Conservation (phyloP, 495 filamentous ascomycete species). For the Daldinia decipiens region DNA sequence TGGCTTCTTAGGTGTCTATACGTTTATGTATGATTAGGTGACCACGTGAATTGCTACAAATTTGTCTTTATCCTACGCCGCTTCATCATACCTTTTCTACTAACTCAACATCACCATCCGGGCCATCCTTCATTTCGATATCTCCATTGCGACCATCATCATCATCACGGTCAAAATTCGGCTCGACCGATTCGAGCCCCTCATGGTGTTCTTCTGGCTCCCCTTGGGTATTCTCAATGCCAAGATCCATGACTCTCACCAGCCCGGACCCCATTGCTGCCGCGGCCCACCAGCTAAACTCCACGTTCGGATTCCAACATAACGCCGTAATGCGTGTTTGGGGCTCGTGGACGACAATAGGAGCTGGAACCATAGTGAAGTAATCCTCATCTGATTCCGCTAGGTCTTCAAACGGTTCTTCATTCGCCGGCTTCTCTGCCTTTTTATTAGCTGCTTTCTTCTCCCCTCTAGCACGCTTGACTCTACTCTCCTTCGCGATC, state of each 20-base stretch:
- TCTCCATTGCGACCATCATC: constrained; percentile 17
- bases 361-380: constrained; percentile 48
- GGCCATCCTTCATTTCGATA: constrained; percentile 23
- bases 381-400: constrained; percentile 37
- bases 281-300: constrained; percentile 63
- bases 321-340: constrained; percentile 57
- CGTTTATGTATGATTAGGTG: neutral
- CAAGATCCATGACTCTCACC: constrained; percentile 59
- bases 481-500: constrained; percentile 64
- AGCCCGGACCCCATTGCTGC: constrained; percentile 62
- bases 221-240: constrained; percentile 41
- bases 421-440: constrained; percentile 49
- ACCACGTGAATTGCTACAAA: neutral
- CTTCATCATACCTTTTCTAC: neutral
- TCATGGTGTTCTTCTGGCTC: constrained; percentile 11
- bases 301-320: constrained; percentile 59
- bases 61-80: neutral
- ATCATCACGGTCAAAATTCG: constrained; percentile 1
- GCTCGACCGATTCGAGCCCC: neutral
- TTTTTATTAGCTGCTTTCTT: constrained; percentile 61
- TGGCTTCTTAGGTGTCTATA: neutral
- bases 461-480: constrained; percentile 47
- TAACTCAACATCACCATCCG: constrained; percentile 37
- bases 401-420: constrained; percentile 32
- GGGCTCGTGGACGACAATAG: constrained; percentile 56